Conservation (phyloP, 805 yeast genomes). For the Pichia paraexigua region DNA sequence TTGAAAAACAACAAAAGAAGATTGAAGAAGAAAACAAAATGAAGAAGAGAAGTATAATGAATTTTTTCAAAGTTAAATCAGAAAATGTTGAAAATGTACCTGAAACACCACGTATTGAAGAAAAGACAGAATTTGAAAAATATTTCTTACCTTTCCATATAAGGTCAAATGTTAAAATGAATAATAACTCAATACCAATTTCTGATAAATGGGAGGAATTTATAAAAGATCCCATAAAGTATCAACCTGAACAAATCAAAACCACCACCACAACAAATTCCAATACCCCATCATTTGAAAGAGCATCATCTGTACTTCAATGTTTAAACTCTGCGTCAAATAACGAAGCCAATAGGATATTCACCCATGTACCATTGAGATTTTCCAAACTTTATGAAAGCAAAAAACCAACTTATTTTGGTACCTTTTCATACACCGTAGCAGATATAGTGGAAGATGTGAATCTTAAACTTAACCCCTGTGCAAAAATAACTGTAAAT, state of each 20-base stretch:
- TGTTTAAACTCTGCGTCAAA: conserved; percentile 26
- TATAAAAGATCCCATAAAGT: neutral
- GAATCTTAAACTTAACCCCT: conserved; percentile 22
- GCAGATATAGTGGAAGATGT: conserved; percentile 20
- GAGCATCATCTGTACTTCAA: conserved; percentile 26
- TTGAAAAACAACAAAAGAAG: conserved; percentile 22
- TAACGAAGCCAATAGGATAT: conserved; percentile 26
- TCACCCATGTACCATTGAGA: conserved; percentile 29
- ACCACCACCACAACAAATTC: neutral
- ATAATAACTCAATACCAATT: neutral
- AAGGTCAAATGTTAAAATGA: conserved; percentile 19
- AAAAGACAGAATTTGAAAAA: conserved; percentile 15
- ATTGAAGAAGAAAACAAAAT: conserved; percentile 18
- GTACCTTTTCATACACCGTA: conserved; percentile 25
- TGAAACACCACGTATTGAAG: neutral
- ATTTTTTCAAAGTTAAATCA: conserved; percentile 25
- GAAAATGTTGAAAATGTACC: too few species aligned
- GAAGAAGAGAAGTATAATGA: conserved; percentile 26
- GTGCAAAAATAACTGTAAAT: conserved; percentile 1
- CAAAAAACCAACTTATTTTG: conserved; percentile 29
- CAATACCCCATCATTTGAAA: neutral
- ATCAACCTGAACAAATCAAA: neutral
- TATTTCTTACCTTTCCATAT: conserved; percentile 26
- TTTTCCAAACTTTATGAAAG: conserved; percentile 35
- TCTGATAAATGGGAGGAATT: conserved; percentile 9